Evolutionary conservation across 2,329 filamentous ascomycete species (phyloP).

Genomic region (Helotiales sp.): DNA sequence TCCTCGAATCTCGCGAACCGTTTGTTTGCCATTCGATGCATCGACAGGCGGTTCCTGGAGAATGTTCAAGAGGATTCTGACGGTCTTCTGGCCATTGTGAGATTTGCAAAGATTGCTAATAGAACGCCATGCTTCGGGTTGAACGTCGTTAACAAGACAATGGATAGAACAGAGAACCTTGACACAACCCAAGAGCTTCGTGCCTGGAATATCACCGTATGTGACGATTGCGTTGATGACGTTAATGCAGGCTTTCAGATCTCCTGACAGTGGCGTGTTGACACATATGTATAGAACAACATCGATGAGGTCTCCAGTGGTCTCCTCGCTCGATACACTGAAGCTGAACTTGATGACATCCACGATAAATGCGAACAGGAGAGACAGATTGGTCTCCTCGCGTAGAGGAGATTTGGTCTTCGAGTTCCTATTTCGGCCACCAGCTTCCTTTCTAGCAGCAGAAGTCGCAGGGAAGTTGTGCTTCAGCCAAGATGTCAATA

Average conservation of each 20-base stretch:
- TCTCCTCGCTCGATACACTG: constrained; percentile 66
- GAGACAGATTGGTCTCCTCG: constrained; percentile 66
- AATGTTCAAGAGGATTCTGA: constrained; percentile 68
- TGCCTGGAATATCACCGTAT: constrained; percentile 69
- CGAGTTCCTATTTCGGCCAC: constrained; percentile 47
- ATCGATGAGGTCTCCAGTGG: constrained; percentile 65
- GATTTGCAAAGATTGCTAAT: constrained; percentile 74
- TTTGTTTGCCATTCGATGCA: constrained; percentile 55
- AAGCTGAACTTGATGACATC: constrained; percentile 79
- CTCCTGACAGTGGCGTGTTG: constrained; percentile 66
- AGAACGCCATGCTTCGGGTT: constrained; percentile 71
- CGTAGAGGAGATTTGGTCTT: constrained; percentile 49
- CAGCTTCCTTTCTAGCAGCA: constrained; percentile 55
- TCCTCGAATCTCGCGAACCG: constrained; percentile 63
- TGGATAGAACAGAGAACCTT: constrained; percentile 75
- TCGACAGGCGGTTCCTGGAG: constrained; percentile 55
- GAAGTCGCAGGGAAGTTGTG: constrained; percentile 59
- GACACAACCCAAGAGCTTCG: constrained; percentile 67
- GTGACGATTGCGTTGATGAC: constrained; percentile 74
- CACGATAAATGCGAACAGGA: constrained; percentile 68
- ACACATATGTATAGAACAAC: constrained; percentile 69
- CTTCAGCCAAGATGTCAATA: constrained; percentile 65
- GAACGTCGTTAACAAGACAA: constrained; percentile 64
- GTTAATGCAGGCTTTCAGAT: constrained; percentile 69
- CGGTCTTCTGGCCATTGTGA: constrained; percentile 72